Percentiles rank a stretch among this genome's conserved stretches.
phyloP scores from a whole-genome alignment of 768 basidiomycete species.

The Symmetrospora coprosmae region DNA sequence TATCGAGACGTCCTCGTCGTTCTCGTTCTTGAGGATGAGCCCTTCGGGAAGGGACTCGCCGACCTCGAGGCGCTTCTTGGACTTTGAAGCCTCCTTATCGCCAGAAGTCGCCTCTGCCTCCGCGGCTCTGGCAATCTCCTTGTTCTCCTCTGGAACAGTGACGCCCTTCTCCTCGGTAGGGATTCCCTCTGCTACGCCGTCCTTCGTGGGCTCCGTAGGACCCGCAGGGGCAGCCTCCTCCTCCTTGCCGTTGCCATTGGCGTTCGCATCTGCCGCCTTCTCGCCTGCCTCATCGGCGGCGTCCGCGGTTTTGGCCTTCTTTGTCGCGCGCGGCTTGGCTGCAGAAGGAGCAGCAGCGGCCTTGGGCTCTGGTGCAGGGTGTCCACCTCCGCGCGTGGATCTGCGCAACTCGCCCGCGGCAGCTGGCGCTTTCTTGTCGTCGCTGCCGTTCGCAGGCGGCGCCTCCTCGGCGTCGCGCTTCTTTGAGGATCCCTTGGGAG shows the following conservation, averaged over 20 bases:
- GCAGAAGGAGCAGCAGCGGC: background rate
- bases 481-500: no score
- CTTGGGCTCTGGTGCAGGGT: conserved; percentile 1
- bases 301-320: conserved; percentile 21
- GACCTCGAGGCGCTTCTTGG: conserved; percentile 6
- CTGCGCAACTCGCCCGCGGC: conserved; percentile 1
- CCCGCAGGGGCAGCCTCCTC: background rate
- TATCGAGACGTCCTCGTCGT: conserved; percentile 11
- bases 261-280: no score
- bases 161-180: background rate
- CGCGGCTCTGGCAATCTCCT: background rate
- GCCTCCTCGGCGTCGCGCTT: no score
- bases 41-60: conserved; percentile 4
- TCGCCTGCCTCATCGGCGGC: no score
- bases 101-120: no score
- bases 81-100: no score
- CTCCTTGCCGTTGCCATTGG: background rate
- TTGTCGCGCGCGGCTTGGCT: no score
- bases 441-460: no score
- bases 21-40: conserved; percentile 17
- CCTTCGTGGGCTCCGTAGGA: background rate
- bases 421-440: no score
- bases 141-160: conserved; percentile 15
- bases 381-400: conserved; percentile 6
- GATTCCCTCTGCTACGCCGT: background rate